phyloP scores from a whole-genome alignment of 495 filamentous ascomycete genomes.

The Durotheca rogersii region DNA sequence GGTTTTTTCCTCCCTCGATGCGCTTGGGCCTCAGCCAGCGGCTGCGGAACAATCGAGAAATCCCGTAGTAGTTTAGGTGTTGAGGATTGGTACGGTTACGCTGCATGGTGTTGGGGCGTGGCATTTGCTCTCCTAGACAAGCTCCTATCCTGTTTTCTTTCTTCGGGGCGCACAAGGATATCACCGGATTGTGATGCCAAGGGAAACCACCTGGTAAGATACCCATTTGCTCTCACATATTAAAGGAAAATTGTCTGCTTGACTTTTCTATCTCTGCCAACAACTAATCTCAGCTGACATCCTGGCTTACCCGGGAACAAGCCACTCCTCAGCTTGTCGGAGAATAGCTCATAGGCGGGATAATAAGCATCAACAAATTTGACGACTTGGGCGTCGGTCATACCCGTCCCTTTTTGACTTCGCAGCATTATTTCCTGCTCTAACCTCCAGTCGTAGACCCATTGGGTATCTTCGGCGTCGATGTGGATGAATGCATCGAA shows the following conservation, averaged over 20 bases:
- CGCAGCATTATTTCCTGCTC: slow-evolving; percentile 77
- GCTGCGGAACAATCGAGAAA: slow-evolving; percentile 1
- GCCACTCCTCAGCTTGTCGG: slow-evolving; percentile 64
- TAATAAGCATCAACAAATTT: slow-evolving; percentile 59
- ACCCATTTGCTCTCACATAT: slow-evolving; percentile 22
- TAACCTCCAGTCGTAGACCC: slow-evolving; percentile 84
- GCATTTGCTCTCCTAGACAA: slow-evolving; percentile 9
- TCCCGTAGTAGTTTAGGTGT: slow-evolving; percentile 4
- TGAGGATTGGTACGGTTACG: slow-evolving; percentile 17
- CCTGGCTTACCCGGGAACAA: slow-evolving; percentile 55
- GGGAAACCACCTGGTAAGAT: slow-evolving; percentile 27
- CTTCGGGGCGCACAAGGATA: slow-evolving; percentile 1
- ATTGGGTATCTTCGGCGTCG: slow-evolving; percentile 73
- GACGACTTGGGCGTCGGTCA: slow-evolving; percentile 62
- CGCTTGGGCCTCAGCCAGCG: slow-evolving; percentile 1
- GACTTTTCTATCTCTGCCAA: slow-evolving; percentile 67
- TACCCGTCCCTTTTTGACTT: slow-evolving; percentile 60
- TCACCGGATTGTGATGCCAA: slow-evolving; percentile 1
- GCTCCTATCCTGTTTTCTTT: slow-evolving; percentile 2
- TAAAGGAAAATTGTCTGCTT: slow-evolving; percentile 57
- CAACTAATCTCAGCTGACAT: slow-evolving; percentile 68
- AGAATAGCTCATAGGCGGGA: slow-evolving; percentile 70
- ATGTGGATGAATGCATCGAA: slow-evolving; percentile 86
- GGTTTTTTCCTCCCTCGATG: slow-evolving; percentile 1
- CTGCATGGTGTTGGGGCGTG: slow-evolving; percentile 10